Evolutionary conservation across 768 basidiomycete genomes (phyloP).

Genomic region (Calocybe indica): DNA sequence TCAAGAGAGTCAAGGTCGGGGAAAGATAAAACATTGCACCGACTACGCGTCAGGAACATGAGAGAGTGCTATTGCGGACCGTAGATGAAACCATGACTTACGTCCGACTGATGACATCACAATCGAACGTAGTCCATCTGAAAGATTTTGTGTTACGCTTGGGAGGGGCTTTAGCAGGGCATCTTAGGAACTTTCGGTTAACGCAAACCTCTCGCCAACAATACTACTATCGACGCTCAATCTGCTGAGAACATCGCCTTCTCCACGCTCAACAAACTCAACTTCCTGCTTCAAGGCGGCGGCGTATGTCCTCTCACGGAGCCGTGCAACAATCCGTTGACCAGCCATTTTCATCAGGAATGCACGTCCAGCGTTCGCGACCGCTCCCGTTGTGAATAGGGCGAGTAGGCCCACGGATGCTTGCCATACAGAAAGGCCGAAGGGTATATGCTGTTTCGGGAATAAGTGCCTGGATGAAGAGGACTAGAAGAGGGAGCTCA

Average conservation of each 20-base stretch:
- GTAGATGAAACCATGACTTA: slow-evolving; percentile 32
- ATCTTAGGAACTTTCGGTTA: neutral
- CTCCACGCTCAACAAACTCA: slow-evolving; percentile 87
- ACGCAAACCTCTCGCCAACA: slow-evolving; percentile 79
- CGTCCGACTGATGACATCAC: slow-evolving; percentile 94
- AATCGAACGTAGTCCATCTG: slow-evolving; percentile 74
- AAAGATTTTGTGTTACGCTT: slow-evolving; percentile 77
- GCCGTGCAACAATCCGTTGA: slow-evolving; percentile 88
- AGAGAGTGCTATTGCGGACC: neutral
- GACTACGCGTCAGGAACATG: slow-evolving; percentile 36
- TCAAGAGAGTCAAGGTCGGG: slow-evolving; percentile 80
- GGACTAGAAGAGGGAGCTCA: slow-evolving; percentile 28
- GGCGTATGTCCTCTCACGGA: slow-evolving; percentile 76
- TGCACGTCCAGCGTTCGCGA: slow-evolving; percentile 78
- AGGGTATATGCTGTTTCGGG: slow-evolving; percentile 58
- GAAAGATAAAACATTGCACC: slow-evolving; percentile 95
- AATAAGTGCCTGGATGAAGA: slow-evolving; percentile 2
- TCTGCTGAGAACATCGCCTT: slow-evolving; percentile 90
- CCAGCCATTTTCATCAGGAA: slow-evolving; percentile 85
- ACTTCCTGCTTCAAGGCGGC: slow-evolving; percentile 88
- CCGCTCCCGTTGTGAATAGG: slow-evolving; percentile 82
- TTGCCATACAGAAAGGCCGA: slow-evolving; percentile 72
- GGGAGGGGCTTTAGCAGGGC: neutral
- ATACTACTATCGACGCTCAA: slow-evolving; percentile 89
- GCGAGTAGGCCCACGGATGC: slow-evolving; percentile 70